Conservation (phyloP, 2,329 filamentous ascomycete species). For the Metarhizium guizhouense region DNA sequence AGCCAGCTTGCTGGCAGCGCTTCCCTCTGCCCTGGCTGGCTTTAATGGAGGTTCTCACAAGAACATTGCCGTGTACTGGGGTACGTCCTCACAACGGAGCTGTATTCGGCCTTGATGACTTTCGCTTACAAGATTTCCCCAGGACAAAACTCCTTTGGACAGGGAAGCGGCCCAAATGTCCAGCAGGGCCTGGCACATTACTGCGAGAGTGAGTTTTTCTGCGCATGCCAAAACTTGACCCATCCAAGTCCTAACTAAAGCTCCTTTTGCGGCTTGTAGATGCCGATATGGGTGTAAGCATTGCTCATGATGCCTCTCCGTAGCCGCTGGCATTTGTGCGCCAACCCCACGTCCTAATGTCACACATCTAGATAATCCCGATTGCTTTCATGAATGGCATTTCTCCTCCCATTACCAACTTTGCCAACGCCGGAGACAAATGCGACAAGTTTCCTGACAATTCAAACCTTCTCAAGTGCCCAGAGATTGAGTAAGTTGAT, state of each 20-base stretch:
- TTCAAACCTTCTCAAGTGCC: conserved; percentile 38
- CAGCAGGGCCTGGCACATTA: conserved; percentile 51
- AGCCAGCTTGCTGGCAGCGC: conserved; percentile 13
- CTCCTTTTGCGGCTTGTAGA: conserved; percentile 18
- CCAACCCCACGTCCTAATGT: neutral
- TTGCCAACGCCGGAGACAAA: conserved; percentile 52
- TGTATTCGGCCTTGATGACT: neutral
- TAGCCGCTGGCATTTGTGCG: too few species aligned
- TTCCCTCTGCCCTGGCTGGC: conserved; percentile 27
- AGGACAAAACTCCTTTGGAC: conserved; percentile 52
- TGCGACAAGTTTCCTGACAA: conserved; percentile 46
- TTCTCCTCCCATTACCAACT: conserved; percentile 48
- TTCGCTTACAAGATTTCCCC: conserved; percentile 12
- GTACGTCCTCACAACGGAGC: conserved; percentile 20
- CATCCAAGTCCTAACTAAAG: neutral
- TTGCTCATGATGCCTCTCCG: neutral
- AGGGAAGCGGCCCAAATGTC: conserved; percentile 27
- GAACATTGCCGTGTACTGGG: conserved; percentile 62
- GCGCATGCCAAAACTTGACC: neutral
- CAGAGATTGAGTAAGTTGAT: conserved; percentile 43
- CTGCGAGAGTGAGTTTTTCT: conserved; percentile 40
- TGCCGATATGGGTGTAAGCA: conserved; percentile 35
- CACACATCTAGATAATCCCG: conserved; percentile 39
- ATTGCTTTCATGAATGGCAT: conserved; percentile 55
- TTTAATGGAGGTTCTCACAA: conserved; percentile 34